These are phyloP conservation scores for Verticillium nubilum DNA, from an alignment of 2,329 filamentous ascomycete species.

Conservation along the genomic window DNA sequence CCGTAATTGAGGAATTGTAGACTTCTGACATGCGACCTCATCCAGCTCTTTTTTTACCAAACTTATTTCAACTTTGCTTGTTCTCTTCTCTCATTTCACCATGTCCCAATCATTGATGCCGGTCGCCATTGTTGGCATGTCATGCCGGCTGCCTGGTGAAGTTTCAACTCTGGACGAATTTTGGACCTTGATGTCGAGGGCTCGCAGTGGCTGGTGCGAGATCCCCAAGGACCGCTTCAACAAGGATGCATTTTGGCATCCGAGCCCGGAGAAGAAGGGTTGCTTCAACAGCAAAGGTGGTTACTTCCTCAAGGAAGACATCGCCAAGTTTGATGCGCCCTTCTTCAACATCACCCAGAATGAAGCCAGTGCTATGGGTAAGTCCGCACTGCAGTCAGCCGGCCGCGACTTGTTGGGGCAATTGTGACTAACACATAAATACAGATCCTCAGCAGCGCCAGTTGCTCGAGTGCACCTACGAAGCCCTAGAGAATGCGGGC, in stretches of 20 bases:
- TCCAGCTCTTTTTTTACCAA: no score
- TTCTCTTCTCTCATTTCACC: neutral
- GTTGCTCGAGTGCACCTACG: constrained; percentile 19
- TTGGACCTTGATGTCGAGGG: constrained; percentile 21
- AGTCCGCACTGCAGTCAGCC: neutral
- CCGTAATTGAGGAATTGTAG: no score
- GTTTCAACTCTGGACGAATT: neutral
- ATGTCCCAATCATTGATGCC: neutral
- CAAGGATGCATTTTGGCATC: constrained; percentile 4
- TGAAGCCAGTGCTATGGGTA: constrained; percentile 8
- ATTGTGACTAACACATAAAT: neutral
- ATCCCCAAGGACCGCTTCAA: constrained; percentile 41
- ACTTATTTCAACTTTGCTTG: no score
- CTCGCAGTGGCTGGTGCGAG: constrained; percentile 22
- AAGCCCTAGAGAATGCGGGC: constrained; percentile 20
- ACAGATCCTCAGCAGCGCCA: constrained; percentile 21
- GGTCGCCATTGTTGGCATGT: constrained; percentile 1
- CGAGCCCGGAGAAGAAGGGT: neutral
- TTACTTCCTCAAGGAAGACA: constrained; percentile 20
- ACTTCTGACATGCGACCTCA: no score
- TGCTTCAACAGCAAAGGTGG: constrained; percentile 10
- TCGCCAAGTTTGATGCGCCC: constrained; percentile 17
- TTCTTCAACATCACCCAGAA: constrained; percentile 17
- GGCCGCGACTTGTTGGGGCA: neutral
- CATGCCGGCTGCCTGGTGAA: neutral